Evolutionary conservation across 1,284 basidiomycete species (phyloP), one percentile per base, ranked within the genome.

Genomic region (Anthracocystis setariae): DNA sequence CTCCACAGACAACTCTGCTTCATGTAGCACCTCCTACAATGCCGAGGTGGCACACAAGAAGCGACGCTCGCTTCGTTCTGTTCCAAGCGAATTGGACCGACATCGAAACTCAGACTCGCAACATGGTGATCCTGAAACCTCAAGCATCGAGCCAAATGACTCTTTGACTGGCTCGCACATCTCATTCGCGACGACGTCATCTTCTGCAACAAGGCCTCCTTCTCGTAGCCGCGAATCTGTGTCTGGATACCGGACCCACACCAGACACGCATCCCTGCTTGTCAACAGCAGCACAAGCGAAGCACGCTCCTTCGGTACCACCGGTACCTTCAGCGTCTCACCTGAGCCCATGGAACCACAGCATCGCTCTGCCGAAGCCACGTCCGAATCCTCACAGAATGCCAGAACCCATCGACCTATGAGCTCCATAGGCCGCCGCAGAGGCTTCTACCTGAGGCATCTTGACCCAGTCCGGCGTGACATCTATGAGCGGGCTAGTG

Each of bases 221-320:
- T 29, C 43, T 2, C 15, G 37, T 35, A 27, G n/a, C 21, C 20
- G 10, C 25, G 38, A 47, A 5, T 29, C 38, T 8, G 5, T 8
- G 13, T 18, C 20, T 8, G 25, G 37, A 3, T 17, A 24, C 40
- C 35, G 43, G 8, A 21, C 29, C 8, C 35, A 48, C 24, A 23
- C 42, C 13, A 57, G 58, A 27, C 57, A 58, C 24, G 49, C 64
- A 3, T 67, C 64, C 10, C 24, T 67, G 27, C 58, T 67, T 9
- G 42, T 67, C 57, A 67, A 67, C 53, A 67, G 64, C 42, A 61
- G 64, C 27, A 67, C 58, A 5, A 52, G 57, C 18, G 29, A 35
- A 15, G 32, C 38, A 5, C 58, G 43, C 2, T 27, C 53, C 2
- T n/a, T 49, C 12, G 53, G 44, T 13, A 1, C 24, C 1, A 33